Evolutionary conservation across 768 basidiomycete genomes (phyloP), one percentile per base, ranked within the genome.

Genomic region (Lactifluus piperatus): DNA sequence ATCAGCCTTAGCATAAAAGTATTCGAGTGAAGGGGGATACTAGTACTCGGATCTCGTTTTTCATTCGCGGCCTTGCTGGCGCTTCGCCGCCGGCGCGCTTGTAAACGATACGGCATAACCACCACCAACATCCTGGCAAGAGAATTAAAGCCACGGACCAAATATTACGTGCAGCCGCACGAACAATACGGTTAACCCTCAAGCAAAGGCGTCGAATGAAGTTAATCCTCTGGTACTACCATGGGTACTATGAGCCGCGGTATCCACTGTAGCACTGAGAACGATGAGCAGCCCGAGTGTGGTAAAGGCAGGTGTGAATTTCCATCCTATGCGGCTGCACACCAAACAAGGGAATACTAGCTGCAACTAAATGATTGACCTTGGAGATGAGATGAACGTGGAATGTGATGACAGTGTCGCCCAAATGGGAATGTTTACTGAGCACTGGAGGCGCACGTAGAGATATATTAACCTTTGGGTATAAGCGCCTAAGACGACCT

Each of bases 61-160:
- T 89, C 86, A 65, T 89, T 88, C 18, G 86, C 84, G 29, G 86
- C 80, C 69, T 89, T 87, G 30, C 79, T 80, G 5, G 86, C 86
- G 43, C 79, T 79, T 89, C 86, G 24, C 86, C 86, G 34, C 86
- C 86, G 13, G 86, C 85, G 58, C 86, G n/a, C n/a, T n/a, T n/a
- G n/a, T n/a, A n/a, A n/a, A n/a, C n/a, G n/a, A n/a, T n/a, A n/a
- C n/a, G n/a, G n/a, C n/a, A n/a, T n/a, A n/a, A n/a, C n/a, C n/a
- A n/a, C n/a, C n/a, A n/a, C n/a, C n/a, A n/a, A n/a, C n/a, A n/a
- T n/a, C 86, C 77, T 84, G 55, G 20, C 39, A 52, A 18, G n/a
- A 14, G 8, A 57, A 20, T 56, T 30, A 64, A 44, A 24, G 49
- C 48, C 16, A 30, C 22, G 24, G 6, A 27, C 26, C n/a, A 48